Evolutionary conservation across 1,284 basidiomycete genomes (phyloP), one percentile per base, ranked within the genome.

Genomic region (Boletus mariae): DNA sequence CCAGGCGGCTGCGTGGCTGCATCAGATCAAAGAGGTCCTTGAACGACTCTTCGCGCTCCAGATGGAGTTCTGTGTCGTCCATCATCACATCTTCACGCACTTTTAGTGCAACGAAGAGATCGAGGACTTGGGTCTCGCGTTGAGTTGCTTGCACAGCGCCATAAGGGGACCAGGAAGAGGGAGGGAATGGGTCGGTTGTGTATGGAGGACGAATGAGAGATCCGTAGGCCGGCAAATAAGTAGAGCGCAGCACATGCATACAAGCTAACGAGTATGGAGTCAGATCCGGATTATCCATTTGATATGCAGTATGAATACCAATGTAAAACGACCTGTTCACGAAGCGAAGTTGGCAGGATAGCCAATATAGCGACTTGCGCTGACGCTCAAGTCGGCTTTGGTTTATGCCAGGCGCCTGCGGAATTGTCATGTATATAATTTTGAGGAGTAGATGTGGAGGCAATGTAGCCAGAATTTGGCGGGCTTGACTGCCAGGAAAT

Each of bases 241-340:
- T 80, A 0, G 86, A 87, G 31, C 90, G 80, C 10, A 91, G 75
- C 49, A 90, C 78, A 61, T 90, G 84, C 87, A 90, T 90, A 66
- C 80, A 87, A 9, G 87, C 87, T 86, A 42, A 17, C 15, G 28
- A 15, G 23, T 3, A 20, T 28, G 10, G 11, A 11, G 46, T 67
- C 29, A 66, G 55, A 45, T 23, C n/a, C 13, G 4, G 12, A 8
- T 47, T 3, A n/a, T 51, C 32, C n/a, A 5, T 45, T 10, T 28
- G 52, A 56, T 15, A 32, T 5, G n/a, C 5, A 23, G 40, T 15
- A 44, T 2, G 62, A 76, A 58, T 58, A 84, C 85, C 83, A 23
- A 83, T 76, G 66, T 87, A 91, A 44, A 88, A 70, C 4, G 79
- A 71, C 15, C 77, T 76, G 59, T 82, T 83, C 42, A 87, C 85